phyloP scores from a whole-genome alignment of 2,329 filamentous ascomycete genomes.

The Apiospora phragmitis region DNA sequence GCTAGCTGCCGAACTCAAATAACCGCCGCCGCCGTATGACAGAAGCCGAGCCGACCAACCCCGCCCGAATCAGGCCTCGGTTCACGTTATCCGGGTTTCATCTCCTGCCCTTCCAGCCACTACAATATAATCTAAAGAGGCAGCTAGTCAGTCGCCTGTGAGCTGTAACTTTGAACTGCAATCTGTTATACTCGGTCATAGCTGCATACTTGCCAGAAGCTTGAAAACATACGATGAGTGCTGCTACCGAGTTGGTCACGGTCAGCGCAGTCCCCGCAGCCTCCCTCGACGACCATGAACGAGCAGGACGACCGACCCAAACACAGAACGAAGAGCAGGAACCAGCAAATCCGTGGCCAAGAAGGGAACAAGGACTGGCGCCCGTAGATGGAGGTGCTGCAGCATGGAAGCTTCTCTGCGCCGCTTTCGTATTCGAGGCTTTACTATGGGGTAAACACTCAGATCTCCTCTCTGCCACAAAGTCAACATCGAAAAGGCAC shows the following conservation, averaged over 20 bases:
- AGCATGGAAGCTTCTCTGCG: slow-evolving; percentile 27
- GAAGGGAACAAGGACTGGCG: slow-evolving; percentile 17
- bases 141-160: neutral
- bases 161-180: neutral
- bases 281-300: neutral
- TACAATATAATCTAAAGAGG: neutral
- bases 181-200: neutral
- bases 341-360: neutral
- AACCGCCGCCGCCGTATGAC: neutral
- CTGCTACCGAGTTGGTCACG: slow-evolving; percentile 13
- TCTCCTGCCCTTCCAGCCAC: neutral
- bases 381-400: slow-evolving; percentile 25
- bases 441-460: slow-evolving; percentile 24
- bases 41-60: neutral
- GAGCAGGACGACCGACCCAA: neutral
- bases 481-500: too few species aligned
- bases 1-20: neutral
- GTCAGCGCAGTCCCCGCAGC: neutral
- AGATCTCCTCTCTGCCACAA: too few species aligned
- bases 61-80: neutral
- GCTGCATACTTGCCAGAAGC: neutral
- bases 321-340: slow-evolving; percentile 12
- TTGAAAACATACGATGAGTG: neutral
- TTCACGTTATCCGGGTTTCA: neutral
- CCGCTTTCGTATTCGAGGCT: slow-evolving; percentile 28